phyloP scores from a whole-genome alignment of 2,329 filamentous ascomycete species.

The Magnaporthiopsis incrustans region DNA sequence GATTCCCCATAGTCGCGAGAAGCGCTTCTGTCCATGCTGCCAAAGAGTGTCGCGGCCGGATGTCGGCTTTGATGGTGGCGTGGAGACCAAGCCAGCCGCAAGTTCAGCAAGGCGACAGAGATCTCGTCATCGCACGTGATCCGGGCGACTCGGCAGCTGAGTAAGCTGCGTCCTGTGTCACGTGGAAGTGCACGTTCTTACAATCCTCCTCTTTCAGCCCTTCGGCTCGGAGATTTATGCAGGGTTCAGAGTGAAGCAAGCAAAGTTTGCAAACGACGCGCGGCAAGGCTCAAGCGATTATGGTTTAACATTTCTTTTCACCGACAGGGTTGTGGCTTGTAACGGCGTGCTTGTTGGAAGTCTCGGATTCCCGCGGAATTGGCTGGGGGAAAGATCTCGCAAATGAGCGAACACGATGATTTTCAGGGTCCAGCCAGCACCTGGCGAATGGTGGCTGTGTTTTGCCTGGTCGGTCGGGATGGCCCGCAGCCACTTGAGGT shows the following conservation, averaged over 20 bases:
- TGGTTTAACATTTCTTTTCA: no score
- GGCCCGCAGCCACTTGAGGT: neutral
- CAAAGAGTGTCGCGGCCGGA: neutral
- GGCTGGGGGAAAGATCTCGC: no score
- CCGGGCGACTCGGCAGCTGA: neutral
- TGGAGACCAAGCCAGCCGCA: neutral
- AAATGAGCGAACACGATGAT: neutral
- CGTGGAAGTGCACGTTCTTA: neutral
- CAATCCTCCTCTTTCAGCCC: no score
- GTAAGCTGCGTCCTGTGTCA: neutral
- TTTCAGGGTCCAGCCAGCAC: neutral
- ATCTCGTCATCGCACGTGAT: neutral
- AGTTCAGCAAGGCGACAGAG: neutral
- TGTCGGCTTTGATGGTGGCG: slow-evolving; percentile 1
- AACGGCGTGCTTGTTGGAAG: no score
- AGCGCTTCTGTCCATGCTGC: neutral
- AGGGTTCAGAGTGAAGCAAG: no score
- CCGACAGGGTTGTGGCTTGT: no score
- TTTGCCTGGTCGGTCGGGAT: neutral
- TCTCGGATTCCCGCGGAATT: neutral
- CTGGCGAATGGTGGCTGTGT: neutral
- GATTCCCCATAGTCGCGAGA: neutral
- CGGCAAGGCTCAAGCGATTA: neutral
- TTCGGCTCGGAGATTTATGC: no score
- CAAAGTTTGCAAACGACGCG: neutral